Conservation (phyloP, 2,329 filamentous ascomycete species). For the Colletotrichum trifolii region DNA sequence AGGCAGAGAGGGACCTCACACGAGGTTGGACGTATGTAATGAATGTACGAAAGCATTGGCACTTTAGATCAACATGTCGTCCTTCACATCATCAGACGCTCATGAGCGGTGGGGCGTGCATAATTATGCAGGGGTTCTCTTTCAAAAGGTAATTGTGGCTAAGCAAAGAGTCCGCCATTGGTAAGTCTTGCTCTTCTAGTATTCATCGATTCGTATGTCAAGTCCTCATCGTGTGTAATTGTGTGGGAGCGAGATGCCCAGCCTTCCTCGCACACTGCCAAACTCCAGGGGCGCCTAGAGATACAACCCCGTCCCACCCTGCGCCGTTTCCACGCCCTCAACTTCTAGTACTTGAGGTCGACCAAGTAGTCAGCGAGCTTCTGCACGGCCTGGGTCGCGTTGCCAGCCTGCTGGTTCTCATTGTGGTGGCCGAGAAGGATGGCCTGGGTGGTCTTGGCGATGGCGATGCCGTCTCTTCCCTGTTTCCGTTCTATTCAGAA, state of each 20-base stretch:
- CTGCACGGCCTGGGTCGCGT: constrained; percentile 83
- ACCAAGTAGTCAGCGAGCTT: constrained; percentile 89
- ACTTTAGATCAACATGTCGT: neutral
- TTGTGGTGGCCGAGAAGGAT: constrained; percentile 90
- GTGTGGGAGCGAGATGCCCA: constrained; percentile 35
- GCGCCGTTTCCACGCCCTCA: constrained; percentile 22
- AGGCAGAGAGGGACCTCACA: neutral
- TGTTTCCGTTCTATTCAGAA: constrained; percentile 41
- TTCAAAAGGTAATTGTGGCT: constrained; percentile 19
- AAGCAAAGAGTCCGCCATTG: constrained; percentile 35
- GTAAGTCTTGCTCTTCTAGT: constrained; percentile 37
- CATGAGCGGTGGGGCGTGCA: neutral
- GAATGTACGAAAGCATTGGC: constrained; percentile 26
- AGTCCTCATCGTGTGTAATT: constrained; percentile 25
- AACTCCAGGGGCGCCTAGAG: constrained; percentile 18
- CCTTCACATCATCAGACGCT: neutral
- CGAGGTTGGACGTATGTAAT: constrained; percentile 10
- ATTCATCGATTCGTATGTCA: constrained; percentile 37
- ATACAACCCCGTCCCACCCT: constrained; percentile 10
- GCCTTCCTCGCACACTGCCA: constrained; percentile 32
- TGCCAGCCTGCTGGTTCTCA: constrained; percentile 78
- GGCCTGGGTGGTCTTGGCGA: constrained; percentile 89
- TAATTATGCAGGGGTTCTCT: constrained; percentile 7
- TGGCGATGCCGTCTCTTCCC: constrained; percentile 83
- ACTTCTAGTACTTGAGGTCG: constrained; percentile 76